Percentiles rank a stretch among this genome's conserved stretches.
Evolutionary conservation across 1,139 yeast genomes (phyloP).

Genomic region (Diutina scorzettiae): DNA sequence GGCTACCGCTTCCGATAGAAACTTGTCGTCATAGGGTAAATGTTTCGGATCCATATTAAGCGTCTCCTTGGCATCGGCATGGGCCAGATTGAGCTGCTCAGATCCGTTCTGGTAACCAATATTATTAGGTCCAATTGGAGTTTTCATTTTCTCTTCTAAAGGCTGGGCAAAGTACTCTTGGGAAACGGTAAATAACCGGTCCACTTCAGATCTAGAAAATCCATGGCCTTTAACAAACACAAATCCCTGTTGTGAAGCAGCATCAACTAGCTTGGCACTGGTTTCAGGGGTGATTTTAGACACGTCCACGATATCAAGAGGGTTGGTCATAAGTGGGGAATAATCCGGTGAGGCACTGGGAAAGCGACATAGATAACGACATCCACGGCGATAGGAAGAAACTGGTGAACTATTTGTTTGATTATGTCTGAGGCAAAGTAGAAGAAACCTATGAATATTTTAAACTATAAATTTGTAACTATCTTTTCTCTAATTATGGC

Average conservation of each 20-base stretch:
- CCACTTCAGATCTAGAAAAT: slow-evolving; percentile 47
- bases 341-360: no score
- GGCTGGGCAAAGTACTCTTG: slow-evolving; percentile 44
- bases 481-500: no score
- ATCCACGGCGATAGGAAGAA: no score
- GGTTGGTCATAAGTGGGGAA: no score
- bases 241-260: slow-evolving; percentile 62
- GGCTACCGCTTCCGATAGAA: slow-evolving; percentile 19
- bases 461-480: no score
- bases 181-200: slow-evolving; percentile 41
- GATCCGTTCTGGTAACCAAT: slow-evolving; percentile 52
- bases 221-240: slow-evolving; percentile 64
- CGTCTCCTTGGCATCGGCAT: slow-evolving; percentile 55
- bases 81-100: slow-evolving; percentile 46
- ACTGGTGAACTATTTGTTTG: no score
- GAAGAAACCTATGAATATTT: no score
- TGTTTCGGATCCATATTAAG: slow-evolving; percentile 25
- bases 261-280: slow-evolving; percentile 42
- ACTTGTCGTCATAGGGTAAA: slow-evolving; percentile 26
- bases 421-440: no score
- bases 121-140: slow-evolving; percentile 37
- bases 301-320: slow-evolving; percentile 45
- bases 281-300: slow-evolving; percentile 29
- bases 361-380: no score
- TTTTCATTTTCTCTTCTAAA: slow-evolving; percentile 31